Evolutionary conservation across 768 basidiomycete genomes (phyloP).

Genomic region (Mycena vulgaris): DNA sequence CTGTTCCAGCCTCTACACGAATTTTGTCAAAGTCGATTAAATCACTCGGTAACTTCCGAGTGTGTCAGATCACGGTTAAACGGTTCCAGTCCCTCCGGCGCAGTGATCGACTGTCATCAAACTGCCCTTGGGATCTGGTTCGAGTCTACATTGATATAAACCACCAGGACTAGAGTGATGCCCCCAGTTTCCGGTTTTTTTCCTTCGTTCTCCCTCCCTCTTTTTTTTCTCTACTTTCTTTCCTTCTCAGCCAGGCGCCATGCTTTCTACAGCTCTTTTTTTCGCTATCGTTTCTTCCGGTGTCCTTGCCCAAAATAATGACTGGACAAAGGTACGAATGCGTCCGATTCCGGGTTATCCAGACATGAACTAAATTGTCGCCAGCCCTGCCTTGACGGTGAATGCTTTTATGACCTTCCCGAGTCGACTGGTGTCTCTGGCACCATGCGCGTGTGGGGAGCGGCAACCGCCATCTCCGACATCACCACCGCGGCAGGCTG

Average conservation of each 20-base stretch:
- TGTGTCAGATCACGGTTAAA: no score
- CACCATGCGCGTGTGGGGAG: constrained; percentile 38
- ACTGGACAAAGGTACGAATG: constrained; percentile 30
- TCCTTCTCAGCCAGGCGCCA: constrained; percentile 33
- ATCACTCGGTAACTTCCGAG: no score
- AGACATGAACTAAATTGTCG: background rate
- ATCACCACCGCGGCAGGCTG: constrained; percentile 54
- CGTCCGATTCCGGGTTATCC: background rate
- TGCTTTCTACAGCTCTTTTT: constrained; percentile 33
- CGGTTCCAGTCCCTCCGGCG: no score
- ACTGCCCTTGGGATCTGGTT: no score
- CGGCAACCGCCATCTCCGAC: constrained; percentile 39
- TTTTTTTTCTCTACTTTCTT: constrained; percentile 10
- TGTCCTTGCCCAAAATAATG: constrained; percentile 39
- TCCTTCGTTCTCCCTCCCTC: constrained; percentile 5
- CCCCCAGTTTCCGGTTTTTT: background rate
- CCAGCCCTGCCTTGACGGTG: constrained; percentile 31
- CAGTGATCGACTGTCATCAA: no score
- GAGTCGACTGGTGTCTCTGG: constrained; percentile 29
- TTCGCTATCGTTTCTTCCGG: constrained; percentile 30
- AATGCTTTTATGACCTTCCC: constrained; percentile 36
- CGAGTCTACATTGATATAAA: no score
- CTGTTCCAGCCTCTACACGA: no score
- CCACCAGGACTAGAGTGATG: background rate
- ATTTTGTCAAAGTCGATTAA: no score